phyloP scores from a whole-genome alignment of 2,329 filamentous ascomycete species.

The Moelleriella libera region DNA sequence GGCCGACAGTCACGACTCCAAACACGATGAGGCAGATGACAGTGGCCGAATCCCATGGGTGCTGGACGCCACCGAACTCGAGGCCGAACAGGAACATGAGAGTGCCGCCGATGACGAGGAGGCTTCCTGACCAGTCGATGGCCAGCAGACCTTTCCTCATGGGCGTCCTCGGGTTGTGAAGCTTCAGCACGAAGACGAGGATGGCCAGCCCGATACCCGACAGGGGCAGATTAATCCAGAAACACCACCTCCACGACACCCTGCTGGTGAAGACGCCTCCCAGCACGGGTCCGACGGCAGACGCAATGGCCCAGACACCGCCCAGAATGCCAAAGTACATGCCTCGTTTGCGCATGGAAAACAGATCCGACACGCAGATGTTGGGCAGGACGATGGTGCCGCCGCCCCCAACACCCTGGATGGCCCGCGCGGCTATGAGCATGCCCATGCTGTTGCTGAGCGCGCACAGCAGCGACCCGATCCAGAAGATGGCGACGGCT shows the following conservation, averaged over 20 bases:
- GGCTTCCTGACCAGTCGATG: conserved; percentile 41
- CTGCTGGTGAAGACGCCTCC: conserved; percentile 54
- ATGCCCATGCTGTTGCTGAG: conserved; percentile 33
- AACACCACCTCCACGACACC: conserved; percentile 57
- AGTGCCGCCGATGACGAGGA: conserved; percentile 58
- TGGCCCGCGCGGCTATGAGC: conserved; percentile 38
- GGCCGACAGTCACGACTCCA: conserved; percentile 43
- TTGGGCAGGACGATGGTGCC: conserved; percentile 46
- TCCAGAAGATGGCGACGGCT: conserved; percentile 37
- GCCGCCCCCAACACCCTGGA: conserved; percentile 43
- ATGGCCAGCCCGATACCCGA: conserved; percentile 31
- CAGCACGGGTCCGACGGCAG: conserved; percentile 50
- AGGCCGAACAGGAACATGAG: conserved; percentile 79
- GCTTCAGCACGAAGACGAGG: conserved; percentile 47
- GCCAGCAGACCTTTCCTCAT: conserved; percentile 47
- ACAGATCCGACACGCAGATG: conserved; percentile 42
- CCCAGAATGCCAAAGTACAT: conserved; percentile 38
- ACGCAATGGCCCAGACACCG: conserved; percentile 50
- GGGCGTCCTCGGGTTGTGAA: conserved; percentile 54
- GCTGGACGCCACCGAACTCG: conserved; percentile 65
- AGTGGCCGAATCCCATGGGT: conserved; percentile 61
- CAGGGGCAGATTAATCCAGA: conserved; percentile 48
- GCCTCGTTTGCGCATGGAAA: conserved; percentile 34
- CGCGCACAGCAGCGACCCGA: conserved; percentile 39
- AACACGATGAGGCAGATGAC: conserved; percentile 70